Base-by-base conservation (phyloP, 2,329 filamentous ascomycete species). In the Didymella keratinophila region DNA sequence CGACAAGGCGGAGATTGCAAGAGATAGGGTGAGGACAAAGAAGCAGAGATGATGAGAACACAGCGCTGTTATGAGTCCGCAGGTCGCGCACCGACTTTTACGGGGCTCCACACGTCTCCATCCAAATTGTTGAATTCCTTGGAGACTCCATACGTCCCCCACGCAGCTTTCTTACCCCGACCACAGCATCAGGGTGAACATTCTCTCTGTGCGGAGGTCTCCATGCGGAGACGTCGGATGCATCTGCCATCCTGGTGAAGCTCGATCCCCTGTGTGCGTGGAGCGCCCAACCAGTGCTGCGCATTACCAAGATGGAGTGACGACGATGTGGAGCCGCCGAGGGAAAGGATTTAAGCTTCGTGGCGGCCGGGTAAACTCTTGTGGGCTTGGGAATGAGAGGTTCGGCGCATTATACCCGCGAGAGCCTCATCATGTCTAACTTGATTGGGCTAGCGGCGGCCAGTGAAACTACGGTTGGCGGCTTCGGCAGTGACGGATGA, bases 321-420 rank as follows among this genome's bases (percentile, higher is more conserved):
- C 50, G 56, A 58, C 56, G 32, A 44, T 44, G 50, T 58, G 56
- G 56, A 49, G 16, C 25, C 41, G 12, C 2, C 5, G 14, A 50
- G 56, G 56, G 50, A 54, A 54, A 58, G 36, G 45, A 46, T 51
- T 58, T 54, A 58, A 58, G 56, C 56, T 58, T 54, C 51, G 56
- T 58, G 50, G 56, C 56, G 45, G 44, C 50, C 56, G 50, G 56
- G 50, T 58, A 58, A 58, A 58, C 18, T 54, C 56, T 58, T 54
- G 50, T 41, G 12, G 23, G 43, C 43, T 47, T 53, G 43, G 25
- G 45, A 27, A 30, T 1, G 28, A 42, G 8, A 39, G 34, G 30
- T 34, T 36, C 20, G 36, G 41, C 28, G 21, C n/a, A n/a, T 43
- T 48, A 36, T 27, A n/a, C 28, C 23, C 46, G 46, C 32, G 42